phyloP scores from a whole-genome alignment of 2,329 filamentous ascomycete species.

The Exophiala spinifera region DNA sequence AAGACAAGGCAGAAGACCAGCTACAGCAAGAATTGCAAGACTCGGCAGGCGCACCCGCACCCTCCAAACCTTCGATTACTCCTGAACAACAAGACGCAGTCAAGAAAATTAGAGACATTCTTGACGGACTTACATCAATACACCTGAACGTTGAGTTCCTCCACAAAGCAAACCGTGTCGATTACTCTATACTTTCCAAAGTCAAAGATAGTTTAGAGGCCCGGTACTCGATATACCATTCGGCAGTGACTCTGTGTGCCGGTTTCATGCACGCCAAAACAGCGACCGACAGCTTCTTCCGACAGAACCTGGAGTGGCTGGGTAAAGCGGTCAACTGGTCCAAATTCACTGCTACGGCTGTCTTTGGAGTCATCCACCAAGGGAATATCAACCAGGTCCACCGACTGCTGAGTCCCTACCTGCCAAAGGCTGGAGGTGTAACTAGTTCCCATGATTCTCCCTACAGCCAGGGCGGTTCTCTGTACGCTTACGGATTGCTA shows the following conservation, averaged over 20 bases:
- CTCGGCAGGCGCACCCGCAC: conserved; percentile 45
- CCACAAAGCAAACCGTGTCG: conserved; percentile 90
- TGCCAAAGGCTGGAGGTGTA: conserved; percentile 65
- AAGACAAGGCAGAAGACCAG: conserved; percentile 49
- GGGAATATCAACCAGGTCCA: conserved; percentile 91
- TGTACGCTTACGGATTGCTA: conserved; percentile 93
- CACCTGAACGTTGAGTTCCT: conserved; percentile 94
- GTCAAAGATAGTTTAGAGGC: conserved; percentile 93
- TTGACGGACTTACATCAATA: conserved; percentile 90
- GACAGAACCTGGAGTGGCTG: conserved; percentile 95
- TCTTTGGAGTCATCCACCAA: conserved; percentile 91
- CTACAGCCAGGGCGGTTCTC: conserved; percentile 91
- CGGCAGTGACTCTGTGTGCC: conserved; percentile 93
- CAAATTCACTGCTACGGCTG: conserved; percentile 96
- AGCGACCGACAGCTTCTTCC: conserved; percentile 97
- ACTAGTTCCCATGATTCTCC: conserved; percentile 77
- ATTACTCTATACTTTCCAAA: conserved; percentile 90
- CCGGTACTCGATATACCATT: conserved; percentile 97
- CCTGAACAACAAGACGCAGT: conserved; percentile 53
- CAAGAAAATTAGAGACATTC: conserved; percentile 57
- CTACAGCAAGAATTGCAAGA: conserved; percentile 55
- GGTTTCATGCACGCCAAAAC: conserved; percentile 99
- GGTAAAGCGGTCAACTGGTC: conserved; percentile 99
- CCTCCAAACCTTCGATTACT: conserved; percentile 46
- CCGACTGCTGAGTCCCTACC: conserved; percentile 90